These are phyloP conservation scores for Amphichorda felina DNA, from an alignment of 2,329 filamentous ascomycete species.

Conservation along the genomic window DNA sequence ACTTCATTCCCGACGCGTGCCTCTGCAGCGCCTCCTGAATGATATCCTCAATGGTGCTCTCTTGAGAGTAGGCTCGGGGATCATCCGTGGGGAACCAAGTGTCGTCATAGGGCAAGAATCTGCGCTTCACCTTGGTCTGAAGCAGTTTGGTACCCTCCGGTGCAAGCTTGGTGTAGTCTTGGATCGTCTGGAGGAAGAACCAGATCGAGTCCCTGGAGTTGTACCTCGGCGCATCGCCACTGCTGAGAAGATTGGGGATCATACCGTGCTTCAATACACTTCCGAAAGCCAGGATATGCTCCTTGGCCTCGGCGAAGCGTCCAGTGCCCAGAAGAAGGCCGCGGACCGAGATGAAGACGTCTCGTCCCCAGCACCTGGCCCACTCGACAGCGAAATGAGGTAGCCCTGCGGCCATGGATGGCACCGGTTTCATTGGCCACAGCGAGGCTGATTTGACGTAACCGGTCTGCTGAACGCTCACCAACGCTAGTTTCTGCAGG, in stretches of 20 bases:
- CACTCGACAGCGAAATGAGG: constrained; percentile 91
- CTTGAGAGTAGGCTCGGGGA: constrained; percentile 69
- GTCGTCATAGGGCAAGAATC: constrained; percentile 92
- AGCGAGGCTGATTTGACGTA: constrained; percentile 83
- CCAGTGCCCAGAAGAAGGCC: constrained; percentile 87
- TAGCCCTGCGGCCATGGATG: constrained; percentile 80
- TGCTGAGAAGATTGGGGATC: constrained; percentile 88
- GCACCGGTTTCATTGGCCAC: constrained; percentile 74
- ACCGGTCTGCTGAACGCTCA: constrained; percentile 84
- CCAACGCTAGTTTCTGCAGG: constrained; percentile 76
- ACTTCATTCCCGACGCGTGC: constrained; percentile 82
- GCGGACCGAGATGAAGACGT: constrained; percentile 91
- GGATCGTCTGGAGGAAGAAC: constrained; percentile 95
- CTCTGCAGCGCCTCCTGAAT: constrained; percentile 89
- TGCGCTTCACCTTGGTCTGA: constrained; percentile 63
- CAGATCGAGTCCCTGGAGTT: constrained; percentile 94
- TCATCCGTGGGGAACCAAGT: constrained; percentile 84
- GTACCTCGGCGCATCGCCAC: constrained; percentile 77
- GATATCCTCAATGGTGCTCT: constrained; percentile 75
- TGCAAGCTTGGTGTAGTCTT: constrained; percentile 77
- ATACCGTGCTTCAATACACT: constrained; percentile 97
- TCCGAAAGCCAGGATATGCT: constrained; percentile 90
- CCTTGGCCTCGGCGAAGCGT: constrained; percentile 75
- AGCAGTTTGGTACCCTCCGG: constrained; percentile 67
- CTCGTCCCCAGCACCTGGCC: constrained; percentile 94